phyloP scores from a whole-genome alignment of 108 stramenopile species.

The Skeletonema potamos region DNA sequence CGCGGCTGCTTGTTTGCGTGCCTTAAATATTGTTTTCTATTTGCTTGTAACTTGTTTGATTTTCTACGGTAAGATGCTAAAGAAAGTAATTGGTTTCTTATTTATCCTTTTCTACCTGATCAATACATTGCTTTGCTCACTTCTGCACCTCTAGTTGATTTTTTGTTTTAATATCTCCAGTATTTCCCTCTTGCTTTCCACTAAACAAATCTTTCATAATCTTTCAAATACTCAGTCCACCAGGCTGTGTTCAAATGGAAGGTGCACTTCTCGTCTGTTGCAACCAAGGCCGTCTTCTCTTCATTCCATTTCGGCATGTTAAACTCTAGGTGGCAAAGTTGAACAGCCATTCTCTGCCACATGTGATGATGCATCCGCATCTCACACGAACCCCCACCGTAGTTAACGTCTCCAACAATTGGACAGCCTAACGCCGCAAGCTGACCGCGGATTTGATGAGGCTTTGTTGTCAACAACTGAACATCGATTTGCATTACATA shows the following conservation, averaged over 20 bases:
- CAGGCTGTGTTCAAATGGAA: constrained; percentile 30
- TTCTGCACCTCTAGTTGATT: too few relatives aligned
- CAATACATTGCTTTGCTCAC: too few relatives aligned
- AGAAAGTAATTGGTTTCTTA: too few relatives aligned
- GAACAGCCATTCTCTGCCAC: constrained; percentile 44
- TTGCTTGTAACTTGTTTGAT: neutral
- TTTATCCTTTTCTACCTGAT: too few relatives aligned
- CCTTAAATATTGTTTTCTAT: neutral
- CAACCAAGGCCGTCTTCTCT: constrained; percentile 23
- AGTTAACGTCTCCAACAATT: constrained; percentile 45
- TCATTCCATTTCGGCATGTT: constrained; percentile 29
- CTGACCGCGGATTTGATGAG: constrained; percentile 56
- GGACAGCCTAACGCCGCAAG: constrained; percentile 52
- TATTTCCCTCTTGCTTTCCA: neutral
- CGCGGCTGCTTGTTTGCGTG: neutral
- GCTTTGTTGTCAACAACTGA: constrained; percentile 40
- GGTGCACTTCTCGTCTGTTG: constrained; percentile 20
- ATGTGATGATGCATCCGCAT: constrained; percentile 34
- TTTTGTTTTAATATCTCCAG: neutral
- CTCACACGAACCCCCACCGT: constrained; percentile 44
- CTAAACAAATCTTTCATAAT: constrained; percentile 24
- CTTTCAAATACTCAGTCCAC: constrained; percentile 44
- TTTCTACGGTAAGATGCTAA: neutral
- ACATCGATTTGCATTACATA: constrained; percentile 51
- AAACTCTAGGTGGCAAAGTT: constrained; percentile 41